Conservation (phyloP, 176 grass and related monocot species). For the Microstegium vimineum region DNA sequence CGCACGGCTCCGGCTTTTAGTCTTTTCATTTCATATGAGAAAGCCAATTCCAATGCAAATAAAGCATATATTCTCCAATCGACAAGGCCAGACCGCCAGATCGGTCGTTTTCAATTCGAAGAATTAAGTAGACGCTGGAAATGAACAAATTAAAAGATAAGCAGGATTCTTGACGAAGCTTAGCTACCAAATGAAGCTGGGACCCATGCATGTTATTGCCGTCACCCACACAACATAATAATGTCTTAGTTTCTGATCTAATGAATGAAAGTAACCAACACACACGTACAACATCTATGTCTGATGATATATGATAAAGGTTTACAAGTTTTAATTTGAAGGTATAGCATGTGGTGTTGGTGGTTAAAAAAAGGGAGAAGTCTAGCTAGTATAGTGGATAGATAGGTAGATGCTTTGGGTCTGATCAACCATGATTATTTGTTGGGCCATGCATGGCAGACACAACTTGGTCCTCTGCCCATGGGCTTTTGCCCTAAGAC, state of each 20-base stretch:
- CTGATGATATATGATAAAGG: background rate
- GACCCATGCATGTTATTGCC: background rate
- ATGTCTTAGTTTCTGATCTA: background rate
- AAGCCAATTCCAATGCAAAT: background rate
- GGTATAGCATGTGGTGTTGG: slow-evolving; percentile 23
- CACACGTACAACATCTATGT: no score
- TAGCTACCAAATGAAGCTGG: background rate
- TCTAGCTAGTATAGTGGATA: background rate
- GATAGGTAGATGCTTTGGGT: background rate
- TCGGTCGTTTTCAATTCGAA: background rate
- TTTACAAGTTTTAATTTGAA: background rate
- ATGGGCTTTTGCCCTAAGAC: background rate
- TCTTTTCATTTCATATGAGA: background rate
- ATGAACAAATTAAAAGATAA: background rate
- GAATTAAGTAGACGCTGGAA: background rate
- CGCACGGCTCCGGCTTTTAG: background rate
- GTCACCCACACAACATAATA: background rate
- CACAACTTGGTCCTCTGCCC: background rate
- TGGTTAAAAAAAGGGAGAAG: background rate
- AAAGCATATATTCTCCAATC: background rate
- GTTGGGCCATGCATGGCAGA: background rate
- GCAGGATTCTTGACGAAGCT: background rate
- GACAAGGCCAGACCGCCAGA: background rate
- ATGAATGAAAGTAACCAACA: background rate
- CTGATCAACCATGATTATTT: slow-evolving; percentile 15